Evolutionary conservation across 176 grass and related monocot genomes (phyloP), one percentile per base, ranked within the genome.

Genomic region (Ampelocalamus luodianensis): DNA sequence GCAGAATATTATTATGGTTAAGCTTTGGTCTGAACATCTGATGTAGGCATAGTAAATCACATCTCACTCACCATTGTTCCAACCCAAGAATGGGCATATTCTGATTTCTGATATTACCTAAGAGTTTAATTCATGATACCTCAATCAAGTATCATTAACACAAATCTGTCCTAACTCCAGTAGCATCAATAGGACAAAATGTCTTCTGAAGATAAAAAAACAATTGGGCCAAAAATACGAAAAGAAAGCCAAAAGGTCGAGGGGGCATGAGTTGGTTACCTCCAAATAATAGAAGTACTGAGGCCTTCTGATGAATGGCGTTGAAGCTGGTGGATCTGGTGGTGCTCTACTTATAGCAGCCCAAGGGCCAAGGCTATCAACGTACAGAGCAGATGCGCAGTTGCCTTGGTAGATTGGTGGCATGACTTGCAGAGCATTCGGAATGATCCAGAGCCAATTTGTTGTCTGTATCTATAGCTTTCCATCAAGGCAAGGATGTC

Each of bases 21-120:
- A 51, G 37, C 32, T 64, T 86, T 40, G 55, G 66, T 63, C 15
- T 49, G 16, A 43, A 3, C 42, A 77, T 78, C 38, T 83, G 24
- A 49, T 3, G n/a, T 32, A 45, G 22, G 26, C 49, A 8, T 70
- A 61, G 20, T 48, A 61, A 34, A 15, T 63, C 34, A 61, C 50
- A 82, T 53, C 80, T 66, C 79, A 24, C 80, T 66, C 79, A 26
- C 44, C 8, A 64, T 63, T 83, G 42, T 56, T 54, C 23, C 4
- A 60, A 75, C 80, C 70, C 20, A 71, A 2, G 58, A 18, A 4
- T 17, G 42, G 38, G 65, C 11, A 82, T 77, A 70, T 65, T 88
- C 74, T 65, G 74, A 79, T 78, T 65, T 88, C 74, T 65, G 74
- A 79, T 78, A 72, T 79, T 72, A 84, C 11, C 65, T 13, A 88